phyloP scores from a whole-genome alignment of 352 stramenopile genomes.

The Pythium volutum region DNA sequence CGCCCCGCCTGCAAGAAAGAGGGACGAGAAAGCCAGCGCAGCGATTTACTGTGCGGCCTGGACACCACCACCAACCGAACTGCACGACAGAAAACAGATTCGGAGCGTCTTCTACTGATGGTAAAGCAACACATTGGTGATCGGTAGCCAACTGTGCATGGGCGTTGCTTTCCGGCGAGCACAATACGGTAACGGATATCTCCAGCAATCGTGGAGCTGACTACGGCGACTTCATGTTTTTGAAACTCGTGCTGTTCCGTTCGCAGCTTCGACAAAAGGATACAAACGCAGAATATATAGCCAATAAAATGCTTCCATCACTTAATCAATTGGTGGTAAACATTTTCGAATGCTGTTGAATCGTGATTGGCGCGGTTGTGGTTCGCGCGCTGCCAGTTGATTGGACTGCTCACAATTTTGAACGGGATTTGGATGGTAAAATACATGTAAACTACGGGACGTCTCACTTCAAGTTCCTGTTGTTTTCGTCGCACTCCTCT shows the following conservation, averaged over 20 bases:
- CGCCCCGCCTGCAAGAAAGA: neutral
- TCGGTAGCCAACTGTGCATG: too few relatives aligned
- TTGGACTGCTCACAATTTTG: slow-evolving; percentile 18
- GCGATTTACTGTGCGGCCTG: too few relatives aligned
- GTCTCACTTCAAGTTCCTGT: slow-evolving; percentile 22
- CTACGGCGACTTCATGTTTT: neutral
- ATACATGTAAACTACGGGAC: slow-evolving; percentile 15
- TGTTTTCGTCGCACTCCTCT: neutral
- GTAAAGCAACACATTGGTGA: too few relatives aligned
- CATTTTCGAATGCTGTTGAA: slow-evolving; percentile 7
- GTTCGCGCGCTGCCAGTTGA: slow-evolving; percentile 15
- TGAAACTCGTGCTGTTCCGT: neutral
- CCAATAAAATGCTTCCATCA: neutral
- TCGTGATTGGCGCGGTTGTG: slow-evolving; percentile 1
- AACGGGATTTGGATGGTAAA: slow-evolving; percentile 7
- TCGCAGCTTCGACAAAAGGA: neutral
- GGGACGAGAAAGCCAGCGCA: slow-evolving; percentile 1
- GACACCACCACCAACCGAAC: neutral
- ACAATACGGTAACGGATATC: too few relatives aligned
- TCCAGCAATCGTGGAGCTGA: too few relatives aligned
- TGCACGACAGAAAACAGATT: too few relatives aligned
- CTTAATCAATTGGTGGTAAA: slow-evolving; percentile 7
- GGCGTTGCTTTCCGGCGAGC: too few relatives aligned
- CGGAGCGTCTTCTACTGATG: too few relatives aligned
- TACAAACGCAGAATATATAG: neutral